These are phyloP conservation scores for Trifolium pratense DNA, from an alignment of 306 rosid species.

Conservation along the genomic window DNA sequence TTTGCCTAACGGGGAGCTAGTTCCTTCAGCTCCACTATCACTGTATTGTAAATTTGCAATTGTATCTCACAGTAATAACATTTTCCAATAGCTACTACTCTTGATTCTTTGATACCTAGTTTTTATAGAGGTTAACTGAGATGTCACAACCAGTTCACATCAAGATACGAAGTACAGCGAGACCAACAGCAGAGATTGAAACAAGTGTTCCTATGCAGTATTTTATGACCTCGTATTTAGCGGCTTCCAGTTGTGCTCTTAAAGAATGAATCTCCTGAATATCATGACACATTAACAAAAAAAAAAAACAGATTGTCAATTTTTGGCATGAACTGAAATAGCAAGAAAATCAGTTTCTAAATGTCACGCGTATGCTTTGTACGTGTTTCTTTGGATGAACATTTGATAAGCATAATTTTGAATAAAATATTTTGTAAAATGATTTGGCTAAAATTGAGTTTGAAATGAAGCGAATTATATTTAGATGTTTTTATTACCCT, in stretches of 20 bases:
- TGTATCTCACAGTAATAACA: constrained; percentile 30
- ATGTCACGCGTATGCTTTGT: background rate
- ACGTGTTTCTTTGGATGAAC: constrained; percentile 7
- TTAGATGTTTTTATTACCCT: constrained; percentile 49
- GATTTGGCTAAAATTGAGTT: background rate
- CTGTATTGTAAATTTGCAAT: constrained; percentile 6
- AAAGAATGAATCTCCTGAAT: constrained; percentile 87
- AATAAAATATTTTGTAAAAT: background rate
- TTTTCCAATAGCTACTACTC: constrained; percentile 20
- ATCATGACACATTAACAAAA: background rate
- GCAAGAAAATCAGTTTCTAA: background rate
- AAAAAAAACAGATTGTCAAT: background rate
- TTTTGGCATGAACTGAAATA: constrained; percentile 13
- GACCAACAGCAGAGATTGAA: constrained; percentile 95
- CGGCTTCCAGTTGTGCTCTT: constrained; percentile 93
- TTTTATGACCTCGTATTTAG: constrained; percentile 92
- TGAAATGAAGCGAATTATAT: background rate
- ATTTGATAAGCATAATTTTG: background rate
- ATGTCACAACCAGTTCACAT: constrained; percentile 49
- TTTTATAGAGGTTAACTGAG: constrained; percentile 29
- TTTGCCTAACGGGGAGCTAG: constrained; percentile 32
- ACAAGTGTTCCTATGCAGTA: constrained; percentile 97
- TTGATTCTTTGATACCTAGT: constrained; percentile 7
- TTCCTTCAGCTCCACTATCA: constrained; percentile 29
- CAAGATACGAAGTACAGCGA: constrained; percentile 81